Percentiles rank a stretch among this genome's conserved stretches.
Evolutionary conservation across 768 basidiomycete genomes (phyloP).

Genomic region (Lactarius indigo): DNA sequence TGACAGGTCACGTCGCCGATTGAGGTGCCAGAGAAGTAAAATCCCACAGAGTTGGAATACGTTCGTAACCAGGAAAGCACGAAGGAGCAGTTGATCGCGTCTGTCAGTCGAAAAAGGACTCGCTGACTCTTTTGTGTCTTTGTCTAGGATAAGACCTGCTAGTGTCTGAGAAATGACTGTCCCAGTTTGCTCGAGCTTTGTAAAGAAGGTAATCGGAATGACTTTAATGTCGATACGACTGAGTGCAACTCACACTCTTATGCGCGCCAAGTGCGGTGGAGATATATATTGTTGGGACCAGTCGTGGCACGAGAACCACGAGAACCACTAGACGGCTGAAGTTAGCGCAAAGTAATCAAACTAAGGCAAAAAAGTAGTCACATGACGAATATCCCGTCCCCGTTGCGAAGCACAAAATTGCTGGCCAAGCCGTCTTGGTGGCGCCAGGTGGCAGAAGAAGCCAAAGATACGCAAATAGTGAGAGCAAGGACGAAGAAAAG

Average conservation of each 20-base stretch:
- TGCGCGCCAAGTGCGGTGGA: constrained; percentile 76
- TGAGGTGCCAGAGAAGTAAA: constrained; percentile 46
- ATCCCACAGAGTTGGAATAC: constrained; percentile 53
- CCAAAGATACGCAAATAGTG: constrained; percentile 63
- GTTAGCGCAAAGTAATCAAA: background rate
- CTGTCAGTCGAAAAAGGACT: constrained; percentile 7
- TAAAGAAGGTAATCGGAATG: background rate
- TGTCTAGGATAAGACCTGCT: constrained; percentile 66
- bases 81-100: constrained; percentile 53
- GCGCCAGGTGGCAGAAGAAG: constrained; percentile 53
- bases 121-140: constrained; percentile 29
- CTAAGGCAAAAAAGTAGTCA: constrained; percentile 33
- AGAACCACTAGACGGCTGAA: constrained; percentile 50
- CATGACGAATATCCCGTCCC: constrained; percentile 74
- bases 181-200: constrained; percentile 70
- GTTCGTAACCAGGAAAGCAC: constrained; percentile 55
- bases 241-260: constrained; percentile 55
- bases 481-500: constrained; percentile 53
- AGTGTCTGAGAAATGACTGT: constrained; percentile 70
- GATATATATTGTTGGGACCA: constrained; percentile 68
- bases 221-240: background rate
- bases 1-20: constrained; percentile 38
- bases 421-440: constrained; percentile 60
- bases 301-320: constrained; percentile 68
- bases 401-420: constrained; percentile 55